Evolutionary conservation across 495 filamentous ascomycete species (phyloP), one percentile per base, ranked within the genome.

Genomic region (Hypoxylon trugodes): DNA sequence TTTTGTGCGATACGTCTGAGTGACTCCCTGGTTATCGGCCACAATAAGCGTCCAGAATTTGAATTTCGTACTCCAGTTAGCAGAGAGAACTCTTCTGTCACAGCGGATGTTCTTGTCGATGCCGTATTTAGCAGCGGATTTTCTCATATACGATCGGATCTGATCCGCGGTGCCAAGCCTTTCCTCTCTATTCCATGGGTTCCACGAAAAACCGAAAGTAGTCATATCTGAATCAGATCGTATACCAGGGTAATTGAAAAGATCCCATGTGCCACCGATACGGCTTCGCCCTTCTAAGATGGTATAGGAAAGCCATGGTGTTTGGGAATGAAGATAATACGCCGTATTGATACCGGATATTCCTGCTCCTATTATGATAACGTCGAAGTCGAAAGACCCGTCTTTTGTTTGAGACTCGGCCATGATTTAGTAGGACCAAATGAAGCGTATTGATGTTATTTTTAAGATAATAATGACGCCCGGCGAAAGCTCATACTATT

Each of bases 321-420:
- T 63, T 57, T 84, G 73, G 1, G 79, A 77, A 66, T 90, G 87
- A 0, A 94, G 63, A 6, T 87, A 83, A 65, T 92, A 91, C 3
- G 80, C 89, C 28, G 87, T 78, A 70, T 92, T 92, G 77, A 94
- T 87, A 45, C 90, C 90, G 41, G 86, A 88, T 59, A 93, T 85
- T 19, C 90, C 90, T 6, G 89, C 89, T 36, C 90, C 90, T 15
- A 92, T 68, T 59, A 92, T 84, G 59, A 89, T 70, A 10, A 92
- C 79, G 69, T 93, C 90, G 8, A 48, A 48, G 7, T 48, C 26
- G 24, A 22, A 19, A 21, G 45, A 22, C n/a, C n/a, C n/a, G n/a
- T n/a, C n/a, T n/a, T n/a, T n/a, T n/a, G n/a, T n/a, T n/a, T n/a
- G n/a, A n/a, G n/a, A n/a, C n/a, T n/a, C n/a, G n/a, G n/a, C n/a